Percentiles rank a stretch among this genome's conserved stretches.
These are phyloP conservation scores for Thermochaetoides dissita DNA, from an alignment of 2,329 filamentous ascomycete genomes.

Conservation along the genomic window DNA sequence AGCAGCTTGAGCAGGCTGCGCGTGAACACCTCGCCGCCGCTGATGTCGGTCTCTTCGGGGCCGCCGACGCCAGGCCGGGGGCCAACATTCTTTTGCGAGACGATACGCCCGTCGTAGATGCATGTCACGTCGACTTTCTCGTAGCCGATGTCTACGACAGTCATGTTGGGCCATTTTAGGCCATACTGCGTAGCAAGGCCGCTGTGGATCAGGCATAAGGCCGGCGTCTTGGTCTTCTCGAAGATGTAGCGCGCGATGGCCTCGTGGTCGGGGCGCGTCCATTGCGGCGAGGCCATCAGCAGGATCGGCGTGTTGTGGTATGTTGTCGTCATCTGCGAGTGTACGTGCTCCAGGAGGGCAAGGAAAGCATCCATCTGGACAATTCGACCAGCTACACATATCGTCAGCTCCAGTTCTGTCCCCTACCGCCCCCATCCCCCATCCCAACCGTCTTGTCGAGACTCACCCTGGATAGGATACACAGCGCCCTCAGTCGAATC, in stretches of 20 bases:
- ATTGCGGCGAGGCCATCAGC: constrained; percentile 76
- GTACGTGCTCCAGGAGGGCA: constrained; percentile 81
- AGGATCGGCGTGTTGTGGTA: constrained; percentile 95
- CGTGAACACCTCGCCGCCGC: constrained; percentile 82
- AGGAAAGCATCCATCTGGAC: constrained; percentile 87
- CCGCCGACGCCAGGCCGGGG: constrained; percentile 35
- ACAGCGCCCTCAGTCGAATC: constrained; percentile 79
- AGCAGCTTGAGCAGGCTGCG: constrained; percentile 56
- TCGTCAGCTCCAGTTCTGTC: neutral
- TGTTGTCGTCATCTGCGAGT: constrained; percentile 74
- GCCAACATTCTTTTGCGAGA: constrained; percentile 51
- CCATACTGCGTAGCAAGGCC: constrained; percentile 80
- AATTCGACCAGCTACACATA: constrained; percentile 54
- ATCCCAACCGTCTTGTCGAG: too few species aligned
- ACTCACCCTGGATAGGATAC: constrained; percentile 59
- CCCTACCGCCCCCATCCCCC: too few species aligned
- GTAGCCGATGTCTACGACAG: constrained; percentile 80
- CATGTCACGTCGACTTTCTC: constrained; percentile 89
- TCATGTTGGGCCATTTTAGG: constrained; percentile 59
- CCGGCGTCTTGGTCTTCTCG: constrained; percentile 90
- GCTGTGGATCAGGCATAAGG: constrained; percentile 79
- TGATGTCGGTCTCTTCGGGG: constrained; percentile 35
- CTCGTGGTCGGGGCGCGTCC: constrained; percentile 80
- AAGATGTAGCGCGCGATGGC: constrained; percentile 87
- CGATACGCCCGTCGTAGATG: constrained; percentile 66